Conservation (phyloP, 805 yeast genomes). For the Wickerhamomyces subpelliculosus region DNA sequence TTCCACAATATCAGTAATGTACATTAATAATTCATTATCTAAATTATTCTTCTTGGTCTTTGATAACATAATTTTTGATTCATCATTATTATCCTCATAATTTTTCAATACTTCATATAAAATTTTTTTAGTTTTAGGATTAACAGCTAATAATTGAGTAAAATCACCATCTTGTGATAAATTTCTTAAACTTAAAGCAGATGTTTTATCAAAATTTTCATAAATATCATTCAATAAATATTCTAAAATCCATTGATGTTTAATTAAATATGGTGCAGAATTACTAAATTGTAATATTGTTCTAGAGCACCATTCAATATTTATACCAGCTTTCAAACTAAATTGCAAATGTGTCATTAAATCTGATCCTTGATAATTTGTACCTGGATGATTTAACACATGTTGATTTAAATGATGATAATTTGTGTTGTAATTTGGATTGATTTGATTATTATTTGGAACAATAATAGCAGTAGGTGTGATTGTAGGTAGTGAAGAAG, state of each 20-base stretch:
- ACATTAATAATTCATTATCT: slow-evolving; percentile 53
- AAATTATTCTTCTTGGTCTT: slow-evolving; percentile 17
- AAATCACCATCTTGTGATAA: slow-evolving; percentile 76
- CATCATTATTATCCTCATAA: slow-evolving; percentile 20
- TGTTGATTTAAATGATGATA: slow-evolving; percentile 9
- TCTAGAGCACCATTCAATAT: slow-evolving; percentile 21
- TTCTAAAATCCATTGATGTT: slow-evolving; percentile 19
- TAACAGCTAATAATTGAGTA: slow-evolving; percentile 67
- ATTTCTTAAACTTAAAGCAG: slow-evolving; percentile 61
- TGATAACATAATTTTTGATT: slow-evolving; percentile 21
- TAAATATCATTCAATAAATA: slow-evolving; percentile 13
- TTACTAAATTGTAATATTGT: slow-evolving; percentile 17
- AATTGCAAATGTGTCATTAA: slow-evolving; percentile 18
- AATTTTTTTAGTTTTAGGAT: slow-evolving; percentile 39
- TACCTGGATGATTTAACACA: slow-evolving; percentile 2
- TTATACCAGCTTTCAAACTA: slow-evolving; percentile 15
- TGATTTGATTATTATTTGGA: not conserved
- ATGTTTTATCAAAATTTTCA: slow-evolving; percentile 12
- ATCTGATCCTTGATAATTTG: slow-evolving; percentile 9
- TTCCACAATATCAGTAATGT: slow-evolving; percentile 75
- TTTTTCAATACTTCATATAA: slow-evolving; percentile 33
- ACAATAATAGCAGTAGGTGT: slow-evolving; percentile 1
- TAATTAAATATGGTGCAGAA: slow-evolving; percentile 13
- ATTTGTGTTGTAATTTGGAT: not conserved
- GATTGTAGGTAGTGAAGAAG: not conserved